These are phyloP conservation scores for Zygnema circumcarinatum DNA, from an alignment of 139 green algal species.

Conservation along the genomic window DNA sequence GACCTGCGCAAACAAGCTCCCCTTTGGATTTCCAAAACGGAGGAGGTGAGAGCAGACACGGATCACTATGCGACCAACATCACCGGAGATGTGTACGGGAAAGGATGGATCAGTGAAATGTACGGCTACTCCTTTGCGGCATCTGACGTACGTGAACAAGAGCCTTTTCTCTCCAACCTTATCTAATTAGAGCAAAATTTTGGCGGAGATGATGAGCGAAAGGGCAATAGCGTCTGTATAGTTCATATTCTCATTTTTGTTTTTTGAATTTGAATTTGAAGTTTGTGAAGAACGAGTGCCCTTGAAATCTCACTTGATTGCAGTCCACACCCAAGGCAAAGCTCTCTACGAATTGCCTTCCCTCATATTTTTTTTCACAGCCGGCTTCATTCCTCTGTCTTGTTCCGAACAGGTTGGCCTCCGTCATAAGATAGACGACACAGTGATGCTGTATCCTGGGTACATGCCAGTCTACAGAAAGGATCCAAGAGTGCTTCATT, in stretches of 20 bases:
- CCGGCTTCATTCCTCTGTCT: too few species aligned
- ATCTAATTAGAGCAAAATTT: too few species aligned
- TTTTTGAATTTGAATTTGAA: too few species aligned
- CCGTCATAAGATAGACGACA: slow-evolving; percentile 27
- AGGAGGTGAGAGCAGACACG: slow-evolving; percentile 56
- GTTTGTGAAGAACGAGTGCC: too few species aligned
- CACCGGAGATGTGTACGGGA: slow-evolving; percentile 61
- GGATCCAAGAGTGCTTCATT: slow-evolving; percentile 48
- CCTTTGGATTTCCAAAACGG: slow-evolving; percentile 53
- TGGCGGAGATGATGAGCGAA: too few species aligned
- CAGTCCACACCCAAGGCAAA: too few species aligned
- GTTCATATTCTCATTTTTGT: too few species aligned
- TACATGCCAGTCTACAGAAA: slow-evolving; percentile 26
- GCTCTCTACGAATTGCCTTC: too few species aligned
- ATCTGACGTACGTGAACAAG: slow-evolving; percentile 31
- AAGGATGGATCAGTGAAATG: slow-evolving; percentile 70
- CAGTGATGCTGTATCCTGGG: slow-evolving; percentile 52
- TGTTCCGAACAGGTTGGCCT: slow-evolving; percentile 48
- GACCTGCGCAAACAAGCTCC: slow-evolving; percentile 51
- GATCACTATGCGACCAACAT: slow-evolving; percentile 60
- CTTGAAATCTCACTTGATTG: too few species aligned
- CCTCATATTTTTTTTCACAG: too few species aligned
- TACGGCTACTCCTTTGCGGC: slow-evolving; percentile 68
- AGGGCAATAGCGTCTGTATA: too few species aligned
- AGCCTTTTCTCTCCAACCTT: neutral